These are phyloP conservation scores for Chalaropsis ovoidea DNA, from an alignment of 2,329 filamentous ascomycete genomes.

Conservation along the genomic window DNA sequence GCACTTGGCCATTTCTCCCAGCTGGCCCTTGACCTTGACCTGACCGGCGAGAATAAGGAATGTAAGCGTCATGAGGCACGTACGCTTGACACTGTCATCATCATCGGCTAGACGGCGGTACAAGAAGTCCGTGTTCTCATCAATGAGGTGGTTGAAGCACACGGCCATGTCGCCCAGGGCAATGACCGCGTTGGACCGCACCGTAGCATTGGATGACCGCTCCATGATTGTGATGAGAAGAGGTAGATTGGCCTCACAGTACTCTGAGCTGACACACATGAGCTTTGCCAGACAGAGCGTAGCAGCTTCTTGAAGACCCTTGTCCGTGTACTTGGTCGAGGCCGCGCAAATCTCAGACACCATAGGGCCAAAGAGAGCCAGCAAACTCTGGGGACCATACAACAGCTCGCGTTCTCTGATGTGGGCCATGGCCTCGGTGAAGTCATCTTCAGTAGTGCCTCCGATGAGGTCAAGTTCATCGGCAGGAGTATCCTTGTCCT, in stretches of 20 bases:
- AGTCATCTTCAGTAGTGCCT: conserved; percentile 89
- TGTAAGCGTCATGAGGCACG: conserved; percentile 95
- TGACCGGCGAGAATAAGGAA: conserved; percentile 95
- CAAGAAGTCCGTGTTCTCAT: conserved; percentile 97
- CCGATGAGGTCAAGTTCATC: conserved; percentile 95
- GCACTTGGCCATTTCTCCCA: conserved; percentile 98
- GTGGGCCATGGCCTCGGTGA: conserved; percentile 74
- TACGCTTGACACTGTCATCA: conserved; percentile 85
- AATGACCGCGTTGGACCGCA: conserved; percentile 91
- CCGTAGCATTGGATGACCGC: conserved; percentile 80
- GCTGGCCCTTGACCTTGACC: conserved; percentile 97
- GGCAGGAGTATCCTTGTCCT: conserved; percentile 54
- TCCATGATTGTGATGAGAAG: conserved; percentile 97
- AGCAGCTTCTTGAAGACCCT: conserved; percentile 81
- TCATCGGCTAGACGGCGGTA: conserved; percentile 85
- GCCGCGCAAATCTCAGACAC: conserved; percentile 91
- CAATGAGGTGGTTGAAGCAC: conserved; percentile 97
- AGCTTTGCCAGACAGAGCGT: conserved; percentile 93
- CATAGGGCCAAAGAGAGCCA: conserved; percentile 83
- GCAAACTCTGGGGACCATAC: conserved; percentile 69
- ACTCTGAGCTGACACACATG: conserved; percentile 96
- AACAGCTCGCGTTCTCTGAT: conserved; percentile 75
- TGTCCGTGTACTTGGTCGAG: conserved; percentile 84
- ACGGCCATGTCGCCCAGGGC: conserved; percentile 98
- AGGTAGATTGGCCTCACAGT: conserved; percentile 85